Evolutionary conservation across 2,329 filamentous ascomycete species (phyloP).

Genomic region (Cladosporium halotolerans): DNA sequence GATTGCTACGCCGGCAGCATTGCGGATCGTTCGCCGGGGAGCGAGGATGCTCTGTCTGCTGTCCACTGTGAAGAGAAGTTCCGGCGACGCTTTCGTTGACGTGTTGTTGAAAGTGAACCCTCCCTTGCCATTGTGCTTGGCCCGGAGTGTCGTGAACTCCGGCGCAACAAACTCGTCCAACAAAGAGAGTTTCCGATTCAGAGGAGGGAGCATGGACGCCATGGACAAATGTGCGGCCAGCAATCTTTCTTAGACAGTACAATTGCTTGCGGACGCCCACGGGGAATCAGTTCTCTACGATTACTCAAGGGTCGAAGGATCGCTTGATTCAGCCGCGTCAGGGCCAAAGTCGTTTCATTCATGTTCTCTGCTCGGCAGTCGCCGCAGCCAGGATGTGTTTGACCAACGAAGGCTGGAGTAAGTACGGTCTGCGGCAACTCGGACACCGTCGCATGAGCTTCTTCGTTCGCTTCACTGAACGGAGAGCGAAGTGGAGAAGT

Average conservation of each 20-base stretch:
- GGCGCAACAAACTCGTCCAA: neutral
- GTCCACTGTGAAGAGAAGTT: neutral
- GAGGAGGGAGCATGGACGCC: neutral
- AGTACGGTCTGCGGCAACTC: no score
- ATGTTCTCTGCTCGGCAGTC: neutral
- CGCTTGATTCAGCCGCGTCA: neutral
- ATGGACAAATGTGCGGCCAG: neutral
- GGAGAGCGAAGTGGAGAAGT: no score
- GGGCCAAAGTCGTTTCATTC: neutral
- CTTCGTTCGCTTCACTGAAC: no score
- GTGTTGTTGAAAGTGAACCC: neutral
- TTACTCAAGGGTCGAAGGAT: neutral
- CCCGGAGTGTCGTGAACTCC: neutral
- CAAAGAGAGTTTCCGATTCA: neutral
- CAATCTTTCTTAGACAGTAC: neutral
- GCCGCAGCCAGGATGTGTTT: no score
- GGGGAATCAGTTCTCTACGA: neutral
- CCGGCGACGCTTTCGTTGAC: neutral
- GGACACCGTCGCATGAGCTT: no score
- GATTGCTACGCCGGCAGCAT: neutral
- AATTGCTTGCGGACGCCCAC: neutral
- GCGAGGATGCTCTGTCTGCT: neutral
- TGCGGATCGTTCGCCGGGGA: neutral
- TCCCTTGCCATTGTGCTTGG: slow-evolving; percentile 2
- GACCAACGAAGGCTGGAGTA: no score